Percentiles rank a stretch among this genome's conserved stretches.
These are phyloP conservation scores for Podospora bellae-mahoneyi DNA, from an alignment of 495 filamentous ascomycete genomes.

Conservation along the genomic window DNA sequence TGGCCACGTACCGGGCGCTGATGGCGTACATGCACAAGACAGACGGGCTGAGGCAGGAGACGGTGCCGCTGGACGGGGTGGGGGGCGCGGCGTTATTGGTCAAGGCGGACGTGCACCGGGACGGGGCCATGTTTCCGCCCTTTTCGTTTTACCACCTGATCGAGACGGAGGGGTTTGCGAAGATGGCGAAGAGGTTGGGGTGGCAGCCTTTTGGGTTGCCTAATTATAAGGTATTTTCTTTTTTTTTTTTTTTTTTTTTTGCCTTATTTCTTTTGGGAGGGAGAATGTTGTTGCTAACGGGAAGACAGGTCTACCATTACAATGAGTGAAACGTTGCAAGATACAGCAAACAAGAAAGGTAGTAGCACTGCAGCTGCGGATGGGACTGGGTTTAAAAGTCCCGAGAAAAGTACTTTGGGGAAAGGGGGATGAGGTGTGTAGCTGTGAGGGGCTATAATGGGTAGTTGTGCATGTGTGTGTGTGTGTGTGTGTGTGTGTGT, in stretches of 20 bases:
- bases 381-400: not conserved
- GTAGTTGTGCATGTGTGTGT: not conserved
- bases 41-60: conserved; percentile 53
- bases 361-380: not conserved
- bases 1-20: conserved; percentile 83
- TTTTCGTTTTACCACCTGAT: conserved; percentile 96
- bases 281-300: conserved; percentile 27
- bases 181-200: conserved; percentile 87
- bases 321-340: conserved; percentile 61
- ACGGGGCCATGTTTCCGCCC: conserved; percentile 97
- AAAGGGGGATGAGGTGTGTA: not conserved
- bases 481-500: not conserved
- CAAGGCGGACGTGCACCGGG: conserved; percentile 94
- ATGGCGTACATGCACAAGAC: conserved; percentile 81
- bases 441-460: not conserved
- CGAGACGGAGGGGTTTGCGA: conserved; percentile 97
- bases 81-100: conserved; percentile 92
- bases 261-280: too few species aligned
- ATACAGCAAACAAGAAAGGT: not conserved
- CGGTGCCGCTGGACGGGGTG: conserved; percentile 82
- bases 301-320: conserved; percentile 75
- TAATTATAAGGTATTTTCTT: conserved; percentile 85
- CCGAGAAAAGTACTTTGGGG: not conserved
- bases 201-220: conserved; percentile 82
- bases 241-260: not conserved